Evolutionary conservation across 129 eudicot genomes (phyloP).

Genomic region (Smallanthus sonchifolius): DNA sequence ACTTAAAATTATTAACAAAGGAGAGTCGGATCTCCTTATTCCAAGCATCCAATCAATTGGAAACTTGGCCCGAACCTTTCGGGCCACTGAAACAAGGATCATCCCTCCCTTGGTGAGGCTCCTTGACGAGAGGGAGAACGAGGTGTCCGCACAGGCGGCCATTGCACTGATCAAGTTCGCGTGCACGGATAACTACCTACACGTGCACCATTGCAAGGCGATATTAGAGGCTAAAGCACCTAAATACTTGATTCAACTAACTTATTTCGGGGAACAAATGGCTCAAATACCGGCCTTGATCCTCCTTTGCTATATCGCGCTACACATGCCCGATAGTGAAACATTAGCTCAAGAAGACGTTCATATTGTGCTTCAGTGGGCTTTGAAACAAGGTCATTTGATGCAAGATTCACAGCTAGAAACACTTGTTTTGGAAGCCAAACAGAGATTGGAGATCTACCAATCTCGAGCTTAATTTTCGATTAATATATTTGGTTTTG

Average conservation of each 20-base stretch:
- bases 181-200: slow-evolving; percentile 55
- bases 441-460: slow-evolving; percentile 58
- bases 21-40: slow-evolving; percentile 46
- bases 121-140: slow-evolving; percentile 59
- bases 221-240: slow-evolving; percentile 56
- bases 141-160: slow-evolving; percentile 49
- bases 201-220: slow-evolving; percentile 50
- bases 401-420: slow-evolving; percentile 42
- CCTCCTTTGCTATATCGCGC: slow-evolving; percentile 54
- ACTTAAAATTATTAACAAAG: slow-evolving; percentile 43
- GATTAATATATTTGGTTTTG: slow-evolving; percentile 11
- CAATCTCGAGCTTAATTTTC: slow-evolving; percentile 50
- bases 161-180: slow-evolving; percentile 54
- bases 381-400: slow-evolving; percentile 50
- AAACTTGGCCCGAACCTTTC: slow-evolving; percentile 57
- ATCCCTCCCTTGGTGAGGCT: slow-evolving; percentile 52
- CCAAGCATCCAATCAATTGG: slow-evolving; percentile 56
- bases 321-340: slow-evolving; percentile 60
- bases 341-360: slow-evolving; percentile 61
- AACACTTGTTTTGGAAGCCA: slow-evolving; percentile 48
- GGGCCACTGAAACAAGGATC: slow-evolving; percentile 61
- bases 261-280: slow-evolving; percentile 55
- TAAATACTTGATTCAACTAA: slow-evolving; percentile 54
- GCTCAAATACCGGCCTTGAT: slow-evolving; percentile 45
- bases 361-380: slow-evolving; percentile 63